Base-by-base conservation (phyloP, 306 rosid genomes). In the Hylodesmum podocarpum region DNA sequence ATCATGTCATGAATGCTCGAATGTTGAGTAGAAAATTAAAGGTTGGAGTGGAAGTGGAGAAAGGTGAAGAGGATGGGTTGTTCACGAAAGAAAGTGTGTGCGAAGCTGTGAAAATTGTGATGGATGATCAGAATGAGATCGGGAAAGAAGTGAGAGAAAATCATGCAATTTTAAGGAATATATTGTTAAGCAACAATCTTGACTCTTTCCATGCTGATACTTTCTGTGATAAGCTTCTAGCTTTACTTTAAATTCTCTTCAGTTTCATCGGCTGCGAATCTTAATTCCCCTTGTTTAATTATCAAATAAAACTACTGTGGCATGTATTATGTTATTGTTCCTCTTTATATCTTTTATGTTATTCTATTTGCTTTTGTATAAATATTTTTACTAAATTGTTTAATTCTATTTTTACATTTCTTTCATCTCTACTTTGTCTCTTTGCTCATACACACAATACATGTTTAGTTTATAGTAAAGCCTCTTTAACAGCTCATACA, bases 11-110 rank as follows among this genome's bases (percentile, higher is more conserved):
- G 0, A 80, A 71, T 44, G 93, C 89, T 0, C 25, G 86, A 41
- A 0, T 72, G 33, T 4, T 91, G 84, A 14, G 93, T 14, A 22
- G 2, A 0, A 11, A 43, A 15, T 24, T 82, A 1, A 82, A 54
- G 65, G 79, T 82, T 4, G 91, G 93, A 6, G 80, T 85, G 3
- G 90, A 91, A 75, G 87, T 88, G 40, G 88, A 85, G 83, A 87
- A 77, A 73, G 86, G 86, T 6, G 89, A 91, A 10, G 91, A 85
- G 69, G 83, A 85, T 18, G 96, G 91, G 0, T n/a, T 65, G 18
- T 88, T 91, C 40, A 80, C 51, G 0, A 89, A 49, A 29, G 93
- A 85, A 55, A 78, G 83, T 61, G 83, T 87, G 1, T 75, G 75
- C 8, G 59, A 68, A 33, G 87, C 87, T 2, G 81, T 88, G 76